Evolutionary conservation across 345 rosid species (phyloP), one percentile per base, ranked within the genome.

Genomic region (Litchi chinensis): DNA sequence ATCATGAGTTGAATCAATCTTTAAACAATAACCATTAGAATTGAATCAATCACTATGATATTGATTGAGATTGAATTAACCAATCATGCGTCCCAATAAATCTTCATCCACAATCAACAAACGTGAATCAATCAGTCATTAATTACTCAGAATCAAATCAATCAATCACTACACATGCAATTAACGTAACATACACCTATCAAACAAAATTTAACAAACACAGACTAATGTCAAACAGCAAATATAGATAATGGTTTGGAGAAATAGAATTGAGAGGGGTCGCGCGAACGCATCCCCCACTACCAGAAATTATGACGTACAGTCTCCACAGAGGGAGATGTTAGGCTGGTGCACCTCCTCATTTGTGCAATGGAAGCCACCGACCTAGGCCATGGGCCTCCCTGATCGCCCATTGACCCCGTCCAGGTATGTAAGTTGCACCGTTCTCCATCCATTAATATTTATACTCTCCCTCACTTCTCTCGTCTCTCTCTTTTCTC

Each of bases 331-430:
- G 0, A 0, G 56, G 79, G 79, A 80, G 79, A 80, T 70, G 79
- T 76, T 76, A 76, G 83, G 83, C 73, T 16, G 52, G 79, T 80
- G 79, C 79, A 43, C 79, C 74, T 8, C 75, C 79, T 7, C 0
- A 1, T 0, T 1, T 5, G 80, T 76, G 83, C 83, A 75, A 80
- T 80, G 76, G 70, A 70, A 60, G 83, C 73, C 76, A 76, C 79
- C 65, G 2, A 59, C 81, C 71, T 63, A 64, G 81, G 81, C 81
- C 76, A 71, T 64, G 79, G 65, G 79, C 72, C 79, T 76, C 26
- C 18, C 19, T 76, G 79, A 80, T 80, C 83, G 46, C 83, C 83
- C 79, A 70, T 76, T 8, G 83, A 76, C 83, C 83, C 79, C 83
- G 83, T 75, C 83, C 83, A 75, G 83, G 83, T 76, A 80, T 80